Evolutionary conservation across 2,329 filamentous ascomycete species (phyloP).

Genomic region (Tolypocladium album): DNA sequence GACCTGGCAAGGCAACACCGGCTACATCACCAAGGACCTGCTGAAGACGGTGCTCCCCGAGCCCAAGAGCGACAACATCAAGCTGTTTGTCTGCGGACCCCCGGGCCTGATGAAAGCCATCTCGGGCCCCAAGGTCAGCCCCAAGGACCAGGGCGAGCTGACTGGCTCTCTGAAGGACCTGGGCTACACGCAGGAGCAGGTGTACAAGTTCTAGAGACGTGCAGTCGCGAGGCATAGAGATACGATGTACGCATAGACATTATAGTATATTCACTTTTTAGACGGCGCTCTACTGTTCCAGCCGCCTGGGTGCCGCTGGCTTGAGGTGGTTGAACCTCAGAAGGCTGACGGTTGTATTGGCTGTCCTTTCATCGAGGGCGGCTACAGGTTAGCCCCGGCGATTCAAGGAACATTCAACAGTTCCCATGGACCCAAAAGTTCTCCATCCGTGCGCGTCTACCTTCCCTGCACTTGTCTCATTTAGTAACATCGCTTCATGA

Average conservation of each 20-base stretch:
- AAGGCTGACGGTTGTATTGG: too few relatives aligned
- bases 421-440: too few relatives aligned
- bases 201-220: constrained; percentile 72
- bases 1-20: constrained; percentile 66
- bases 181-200: constrained; percentile 61
- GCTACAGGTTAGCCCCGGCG: too few relatives aligned
- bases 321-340: too few relatives aligned
- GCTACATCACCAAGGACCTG: constrained; percentile 80
- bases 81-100: constrained; percentile 93
- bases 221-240: background rate
- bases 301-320: too few relatives aligned
- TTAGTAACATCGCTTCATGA: too few relatives aligned
- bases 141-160: constrained; percentile 90
- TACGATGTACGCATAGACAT: background rate
- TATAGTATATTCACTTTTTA: too few relatives aligned
- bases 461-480: too few relatives aligned
- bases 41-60: constrained; percentile 92
- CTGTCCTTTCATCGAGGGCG: too few relatives aligned
- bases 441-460: too few relatives aligned
- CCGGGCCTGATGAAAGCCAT: constrained; percentile 90
- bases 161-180: constrained; percentile 72
- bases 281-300: too few relatives aligned
- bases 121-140: constrained; percentile 80
- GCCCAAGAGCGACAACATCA: constrained; percentile 84
- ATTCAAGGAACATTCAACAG: too few relatives aligned